These are phyloP conservation scores for Quercus agrifolia DNA, from an alignment of 306 rosid genomes.

Conservation along the genomic window DNA sequence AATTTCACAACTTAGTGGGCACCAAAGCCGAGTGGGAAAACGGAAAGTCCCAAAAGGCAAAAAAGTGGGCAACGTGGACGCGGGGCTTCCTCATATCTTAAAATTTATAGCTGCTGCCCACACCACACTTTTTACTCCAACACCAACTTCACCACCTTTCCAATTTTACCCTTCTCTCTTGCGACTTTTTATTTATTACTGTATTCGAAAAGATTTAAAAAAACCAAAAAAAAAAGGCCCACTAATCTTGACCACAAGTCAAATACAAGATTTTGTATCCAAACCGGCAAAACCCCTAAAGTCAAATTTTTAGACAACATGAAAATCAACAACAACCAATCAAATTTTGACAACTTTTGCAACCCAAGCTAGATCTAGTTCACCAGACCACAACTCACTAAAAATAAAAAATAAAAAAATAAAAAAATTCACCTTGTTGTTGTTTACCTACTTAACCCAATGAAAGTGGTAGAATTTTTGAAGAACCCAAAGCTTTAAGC, in stretches of 20 bases:
- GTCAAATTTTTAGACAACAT: constrained; percentile 33
- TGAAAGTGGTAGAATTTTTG: constrained; percentile 1
- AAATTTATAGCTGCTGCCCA: constrained; percentile 6
- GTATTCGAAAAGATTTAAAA: neutral
- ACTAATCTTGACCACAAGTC: constrained; percentile 43
- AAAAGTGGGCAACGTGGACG: constrained; percentile 18
- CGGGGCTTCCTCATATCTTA: constrained; percentile 18
- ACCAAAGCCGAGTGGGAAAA: constrained; percentile 1
- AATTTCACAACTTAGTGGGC: neutral
- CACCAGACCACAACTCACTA: constrained; percentile 5
- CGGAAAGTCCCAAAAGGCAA: constrained; percentile 18
- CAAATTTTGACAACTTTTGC: constrained; percentile 10
- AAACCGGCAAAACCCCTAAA: neutral
- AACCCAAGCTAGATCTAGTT: constrained; percentile 24
- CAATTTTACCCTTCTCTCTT: constrained; percentile 8
- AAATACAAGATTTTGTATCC: constrained; percentile 17
- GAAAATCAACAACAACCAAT: constrained; percentile 26
- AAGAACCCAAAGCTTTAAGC: neutral
- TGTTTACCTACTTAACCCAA: neutral
- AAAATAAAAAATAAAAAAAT: too few relatives aligned
- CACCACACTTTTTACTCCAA: neutral
- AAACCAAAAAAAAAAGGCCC: neutral
- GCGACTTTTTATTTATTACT: neutral
- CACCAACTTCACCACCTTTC: neutral
- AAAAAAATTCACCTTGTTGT: neutral